Evolutionary conservation across 73 alveolate species (phyloP).

Genomic region (Paramecium tetraurelia): DNA sequence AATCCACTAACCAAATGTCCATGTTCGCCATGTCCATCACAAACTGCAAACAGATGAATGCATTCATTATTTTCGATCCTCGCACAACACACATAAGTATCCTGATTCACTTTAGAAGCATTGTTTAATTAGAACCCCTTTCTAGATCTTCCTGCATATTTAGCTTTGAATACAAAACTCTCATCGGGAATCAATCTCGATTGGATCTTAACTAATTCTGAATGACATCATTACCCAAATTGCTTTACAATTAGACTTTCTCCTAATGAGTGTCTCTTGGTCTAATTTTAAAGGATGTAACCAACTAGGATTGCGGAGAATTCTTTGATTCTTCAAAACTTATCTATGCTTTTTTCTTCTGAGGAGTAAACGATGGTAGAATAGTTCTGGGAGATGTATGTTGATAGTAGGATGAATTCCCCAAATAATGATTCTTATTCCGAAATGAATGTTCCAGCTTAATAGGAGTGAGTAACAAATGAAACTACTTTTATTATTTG

Average conservation of each 20-base stretch:
- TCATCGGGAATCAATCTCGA: not conserved
- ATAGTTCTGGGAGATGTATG: not conserved
- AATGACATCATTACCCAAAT: not conserved
- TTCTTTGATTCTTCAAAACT: not conserved
- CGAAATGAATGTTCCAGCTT: not conserved
- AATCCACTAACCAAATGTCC: conserved; percentile 54
- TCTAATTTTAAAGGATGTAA: not conserved
- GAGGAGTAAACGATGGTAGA: not conserved
- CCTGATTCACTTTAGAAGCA: not conserved
- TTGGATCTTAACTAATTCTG: not conserved
- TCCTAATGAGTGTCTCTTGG: not conserved
- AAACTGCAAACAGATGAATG: conserved; percentile 34
- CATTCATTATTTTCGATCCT: not conserved
- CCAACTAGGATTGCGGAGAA: not conserved
- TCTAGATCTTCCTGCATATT: not conserved
- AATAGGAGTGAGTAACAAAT: not conserved
- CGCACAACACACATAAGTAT: not conserved
- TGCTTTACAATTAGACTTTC: not conserved
- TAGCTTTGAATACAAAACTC: not conserved
- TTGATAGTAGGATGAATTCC: not conserved
- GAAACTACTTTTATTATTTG: not conserved
- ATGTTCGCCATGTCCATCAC: conserved; percentile 62
- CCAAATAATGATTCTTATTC: not conserved
- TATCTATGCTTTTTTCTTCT: not conserved
- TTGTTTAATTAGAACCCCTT: not conserved